Evolutionary conservation across 2,329 filamentous ascomycete species (phyloP).

Genomic region (Phialophora tarda): DNA sequence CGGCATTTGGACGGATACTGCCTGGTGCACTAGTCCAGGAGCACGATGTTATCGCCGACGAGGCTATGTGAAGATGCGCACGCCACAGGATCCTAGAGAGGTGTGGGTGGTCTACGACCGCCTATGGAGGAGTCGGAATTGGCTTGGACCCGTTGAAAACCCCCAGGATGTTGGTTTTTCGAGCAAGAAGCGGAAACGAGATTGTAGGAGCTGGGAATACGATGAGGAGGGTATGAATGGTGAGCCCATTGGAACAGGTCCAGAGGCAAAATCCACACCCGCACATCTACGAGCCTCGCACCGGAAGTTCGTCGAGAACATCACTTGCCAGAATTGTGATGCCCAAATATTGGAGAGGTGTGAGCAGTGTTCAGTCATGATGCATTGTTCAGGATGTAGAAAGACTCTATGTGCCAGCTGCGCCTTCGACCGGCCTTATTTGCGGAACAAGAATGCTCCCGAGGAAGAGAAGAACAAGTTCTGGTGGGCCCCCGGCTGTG

Average conservation of each 20-base stretch:
- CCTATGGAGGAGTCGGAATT: slow-evolving; percentile 64
- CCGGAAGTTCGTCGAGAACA: slow-evolving; percentile 57
- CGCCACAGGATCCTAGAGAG: slow-evolving; percentile 60
- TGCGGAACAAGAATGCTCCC: slow-evolving; percentile 45
- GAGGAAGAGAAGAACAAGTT: slow-evolving; percentile 47
- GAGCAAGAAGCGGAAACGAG: slow-evolving; percentile 44
- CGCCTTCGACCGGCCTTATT: slow-evolving; percentile 61
- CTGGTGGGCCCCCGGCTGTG: slow-evolving; percentile 65
- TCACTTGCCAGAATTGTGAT: slow-evolving; percentile 61
- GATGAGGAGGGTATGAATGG: slow-evolving; percentile 60
- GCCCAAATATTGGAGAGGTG: slow-evolving; percentile 62
- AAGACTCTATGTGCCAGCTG: slow-evolving; percentile 66
- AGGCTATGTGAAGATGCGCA: slow-evolving; percentile 62
- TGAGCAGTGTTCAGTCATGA: slow-evolving; percentile 65
- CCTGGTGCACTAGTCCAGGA: slow-evolving; percentile 65
- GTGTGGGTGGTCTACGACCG: slow-evolving; percentile 68
- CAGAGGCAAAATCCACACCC: slow-evolving; percentile 59
- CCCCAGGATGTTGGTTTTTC: slow-evolving; percentile 32
- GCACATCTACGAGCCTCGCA: slow-evolving; percentile 62
- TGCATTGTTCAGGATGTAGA: slow-evolving; percentile 66
- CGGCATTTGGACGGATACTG: slow-evolving; percentile 66
- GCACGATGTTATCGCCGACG: slow-evolving; percentile 61
- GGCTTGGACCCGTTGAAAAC: slow-evolving; percentile 55
- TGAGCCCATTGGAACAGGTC: slow-evolving; percentile 58
- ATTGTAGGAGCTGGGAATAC: slow-evolving; percentile 61